Evolutionary conservation across 345 rosid genomes (phyloP), one percentile per base, ranked within the genome.

Genomic region (Orychophragmus violaceus): DNA sequence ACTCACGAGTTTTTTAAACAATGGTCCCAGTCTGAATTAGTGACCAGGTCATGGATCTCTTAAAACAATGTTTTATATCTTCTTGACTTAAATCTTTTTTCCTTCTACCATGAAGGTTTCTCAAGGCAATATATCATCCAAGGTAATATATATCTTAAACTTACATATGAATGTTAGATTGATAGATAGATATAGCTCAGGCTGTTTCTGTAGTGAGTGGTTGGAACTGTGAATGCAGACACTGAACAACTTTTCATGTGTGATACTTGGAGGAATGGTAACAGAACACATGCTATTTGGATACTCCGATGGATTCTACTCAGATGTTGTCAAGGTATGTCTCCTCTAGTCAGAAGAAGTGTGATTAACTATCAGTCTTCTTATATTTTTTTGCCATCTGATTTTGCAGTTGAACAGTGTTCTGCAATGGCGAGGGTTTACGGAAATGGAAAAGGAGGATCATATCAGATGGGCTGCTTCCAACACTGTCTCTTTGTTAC

Each of bases 201-300:
- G 29, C 16, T 42, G 29, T 39, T 19, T 48, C 7, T 59, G 27
- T 61, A 39, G 6, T 36, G 11, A 64, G n/a, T 49, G 14, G 9
- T 63, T 50, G 3, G 1, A 8, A 0, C 3, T 68, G 65, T 24
- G 32, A 28, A 3, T 33, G 72, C 39, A 76, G 68, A 70, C 68
- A 25, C 21, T 76, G 10, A 76, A 69, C 46, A 76, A 70, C 64
- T 69, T 86, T 42, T 82, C 83, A 21, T 86, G 87, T 59, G 73
- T 82, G 11, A 66, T 79, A 42, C 59, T 78, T 28, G 84, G 90
- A 78, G 87, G 90, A 51, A 62, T 82, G 55, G 83, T 82, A 6
- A 79, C 85, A 53, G 90, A 85, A 59, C 75, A 84, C 12, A 36
- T 81, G 13, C 68, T 25, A 10, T 77, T 79, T 39, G 87, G 91